Conservation (phyloP, 2,329 filamentous ascomycete species). For the Cladosporium sp. region DNA sequence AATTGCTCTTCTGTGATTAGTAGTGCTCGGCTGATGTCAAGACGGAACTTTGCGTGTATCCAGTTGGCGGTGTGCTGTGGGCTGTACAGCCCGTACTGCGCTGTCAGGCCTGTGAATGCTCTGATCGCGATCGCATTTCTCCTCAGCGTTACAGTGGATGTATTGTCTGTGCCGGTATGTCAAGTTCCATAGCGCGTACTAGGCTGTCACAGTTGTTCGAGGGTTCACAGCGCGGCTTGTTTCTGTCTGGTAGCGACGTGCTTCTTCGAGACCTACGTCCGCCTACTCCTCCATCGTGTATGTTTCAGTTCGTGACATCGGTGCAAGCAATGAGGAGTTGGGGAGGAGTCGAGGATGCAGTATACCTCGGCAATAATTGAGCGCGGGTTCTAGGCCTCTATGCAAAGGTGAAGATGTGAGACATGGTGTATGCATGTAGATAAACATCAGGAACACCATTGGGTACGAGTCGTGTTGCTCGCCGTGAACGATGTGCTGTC, state of each 20-base stretch:
- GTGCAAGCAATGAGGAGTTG: not conserved
- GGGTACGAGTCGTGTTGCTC: not conserved
- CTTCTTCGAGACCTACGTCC: not conserved
- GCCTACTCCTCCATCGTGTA: not conserved
- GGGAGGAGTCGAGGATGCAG: not conserved
- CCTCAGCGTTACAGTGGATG: not conserved
- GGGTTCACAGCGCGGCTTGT: not conserved
- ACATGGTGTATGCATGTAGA: not conserved
- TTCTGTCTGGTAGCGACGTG: not conserved
- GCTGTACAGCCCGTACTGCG: not conserved
- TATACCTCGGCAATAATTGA: not conserved
- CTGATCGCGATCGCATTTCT: not conserved
- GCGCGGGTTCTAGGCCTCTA: not conserved
- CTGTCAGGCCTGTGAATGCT: not conserved
- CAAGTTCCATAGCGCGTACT: not conserved
- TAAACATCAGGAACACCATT: not conserved
- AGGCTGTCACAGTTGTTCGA: not conserved
- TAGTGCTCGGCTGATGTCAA: not conserved
- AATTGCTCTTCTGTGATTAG: not conserved
- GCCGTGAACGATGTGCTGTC: not conserved
- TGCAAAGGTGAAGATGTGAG: not conserved
- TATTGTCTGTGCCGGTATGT: conserved; percentile 4
- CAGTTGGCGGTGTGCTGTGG: not conserved
- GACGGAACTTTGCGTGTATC: not conserved
- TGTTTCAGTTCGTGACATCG: not conserved